Percentiles rank a stretch among this genome's conserved stretches.
Evolutionary conservation across 75 land plant species (phyloP).

Genomic region (Pseudotsuga menziesii): DNA sequence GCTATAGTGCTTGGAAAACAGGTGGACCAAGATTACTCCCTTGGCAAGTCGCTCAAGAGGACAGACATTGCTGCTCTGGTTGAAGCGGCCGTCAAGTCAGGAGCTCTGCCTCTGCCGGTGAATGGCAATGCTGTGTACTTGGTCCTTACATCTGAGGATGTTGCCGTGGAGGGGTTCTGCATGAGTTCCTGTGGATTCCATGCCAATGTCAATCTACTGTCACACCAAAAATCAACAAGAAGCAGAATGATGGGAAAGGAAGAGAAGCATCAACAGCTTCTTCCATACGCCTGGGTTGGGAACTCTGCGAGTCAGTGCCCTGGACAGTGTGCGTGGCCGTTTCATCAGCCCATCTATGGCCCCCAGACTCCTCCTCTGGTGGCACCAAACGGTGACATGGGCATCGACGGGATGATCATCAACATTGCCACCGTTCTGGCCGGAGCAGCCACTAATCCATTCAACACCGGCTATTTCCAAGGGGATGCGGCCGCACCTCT

Average conservation of each 20-base stretch:
- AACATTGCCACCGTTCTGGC: slow-evolving; percentile 62
- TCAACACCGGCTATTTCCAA: slow-evolving; percentile 58
- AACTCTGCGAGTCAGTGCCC: slow-evolving; percentile 67
- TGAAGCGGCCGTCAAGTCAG: background rate
- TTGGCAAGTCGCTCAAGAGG: slow-evolving; percentile 14
- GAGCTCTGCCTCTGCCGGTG: background rate
- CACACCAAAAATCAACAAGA: background rate
- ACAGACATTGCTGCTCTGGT: slow-evolving; percentile 22
- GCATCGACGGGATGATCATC: slow-evolving; percentile 70
- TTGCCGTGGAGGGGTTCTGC: slow-evolving; percentile 46
- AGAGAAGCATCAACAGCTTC: background rate
- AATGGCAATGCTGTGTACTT: slow-evolving; percentile 24
- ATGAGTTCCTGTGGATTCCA: slow-evolving; percentile 40
- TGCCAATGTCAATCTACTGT: background rate
- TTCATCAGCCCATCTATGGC: slow-evolving; percentile 59
- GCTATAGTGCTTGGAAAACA: background rate
- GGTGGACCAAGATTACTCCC: background rate
- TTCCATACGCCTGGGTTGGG: slow-evolving; percentile 64
- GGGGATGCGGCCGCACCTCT: slow-evolving; percentile 51
- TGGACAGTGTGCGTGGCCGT: slow-evolving; percentile 84
- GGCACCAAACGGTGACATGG: slow-evolving; percentile 67
- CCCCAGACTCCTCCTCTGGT: slow-evolving; percentile 56
- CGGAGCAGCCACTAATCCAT: slow-evolving; percentile 71
- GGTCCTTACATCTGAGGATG: slow-evolving; percentile 35
- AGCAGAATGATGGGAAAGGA: background rate